These are phyloP conservation scores for Butyriboletus loyo DNA, from an alignment of 768 basidiomycete genomes.

Conservation along the genomic window DNA sequence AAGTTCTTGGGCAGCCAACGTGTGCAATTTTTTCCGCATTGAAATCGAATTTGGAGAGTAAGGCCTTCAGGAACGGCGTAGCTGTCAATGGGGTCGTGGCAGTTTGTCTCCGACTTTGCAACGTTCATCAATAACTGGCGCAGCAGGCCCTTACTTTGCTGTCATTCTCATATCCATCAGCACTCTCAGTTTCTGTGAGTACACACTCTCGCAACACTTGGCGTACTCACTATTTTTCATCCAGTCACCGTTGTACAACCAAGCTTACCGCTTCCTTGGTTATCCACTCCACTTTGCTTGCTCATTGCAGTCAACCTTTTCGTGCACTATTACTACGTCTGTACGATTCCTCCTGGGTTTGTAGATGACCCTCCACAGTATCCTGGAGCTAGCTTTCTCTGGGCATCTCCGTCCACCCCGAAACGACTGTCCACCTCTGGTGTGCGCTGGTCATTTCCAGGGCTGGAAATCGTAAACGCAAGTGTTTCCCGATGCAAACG, in stretches of 20 bases:
- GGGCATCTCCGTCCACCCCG: slow-evolving; percentile 44
- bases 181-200: slow-evolving; percentile 78
- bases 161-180: slow-evolving; percentile 67
- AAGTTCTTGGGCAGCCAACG: too few relatives aligned
- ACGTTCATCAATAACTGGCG: too few relatives aligned
- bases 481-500: slow-evolving; percentile 59
- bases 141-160: slow-evolving; percentile 91
- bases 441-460: slow-evolving; percentile 47
- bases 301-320: slow-evolving; percentile 75
- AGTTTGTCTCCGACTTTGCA: too few relatives aligned
- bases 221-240: background rate
- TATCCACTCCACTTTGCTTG: slow-evolving; percentile 66
- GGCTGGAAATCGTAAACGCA: slow-evolving; percentile 52
- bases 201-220: background rate
- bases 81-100: too few relatives aligned
- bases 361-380: slow-evolving; percentile 54
- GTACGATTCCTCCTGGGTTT: slow-evolving; percentile 78
- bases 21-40: too few relatives aligned
- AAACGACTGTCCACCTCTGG: slow-evolving; percentile 32
- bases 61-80: too few relatives aligned
- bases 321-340: slow-evolving; percentile 82
- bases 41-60: too few relatives aligned
- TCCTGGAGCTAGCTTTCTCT: slow-evolving; percentile 44
- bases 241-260: slow-evolving; percentile 80
- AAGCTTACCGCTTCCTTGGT: slow-evolving; percentile 51